A percentile compares a stretch with the other conserved stretches of the same genome.
Conservation (phyloP, 1,139 yeast genomes). For the Hansenula lynferdii region DNA sequence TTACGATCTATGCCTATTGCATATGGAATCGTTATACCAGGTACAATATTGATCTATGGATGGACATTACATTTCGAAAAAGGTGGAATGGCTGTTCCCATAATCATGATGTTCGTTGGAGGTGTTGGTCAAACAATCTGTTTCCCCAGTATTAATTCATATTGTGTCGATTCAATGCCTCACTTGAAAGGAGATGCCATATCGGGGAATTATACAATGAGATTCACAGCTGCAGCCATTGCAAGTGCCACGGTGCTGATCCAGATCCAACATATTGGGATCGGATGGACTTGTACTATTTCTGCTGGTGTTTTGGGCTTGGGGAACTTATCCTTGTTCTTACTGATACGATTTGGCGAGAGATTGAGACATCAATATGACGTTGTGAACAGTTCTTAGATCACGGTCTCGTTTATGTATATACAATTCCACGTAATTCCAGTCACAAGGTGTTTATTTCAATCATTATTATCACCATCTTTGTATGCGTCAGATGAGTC, state of each 20-base stretch:
- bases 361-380: constrained; percentile 3
- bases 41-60: constrained; percentile 41
- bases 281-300: constrained; percentile 48
- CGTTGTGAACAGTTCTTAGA: too few species aligned
- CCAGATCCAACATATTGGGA: constrained; percentile 41
- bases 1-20: constrained; percentile 35
- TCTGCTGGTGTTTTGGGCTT: constrained; percentile 17
- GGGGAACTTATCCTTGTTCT: constrained; percentile 8
- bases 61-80: constrained; percentile 43
- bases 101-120: constrained; percentile 39
- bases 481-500: too few species aligned
- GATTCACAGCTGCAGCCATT: constrained; percentile 46
- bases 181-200: constrained; percentile 48
- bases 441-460: too few species aligned
- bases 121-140: constrained; percentile 46
- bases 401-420: too few species aligned
- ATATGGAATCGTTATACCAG: constrained; percentile 37
- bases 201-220: constrained; percentile 44
- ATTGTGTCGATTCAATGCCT: constrained; percentile 54
- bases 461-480: too few species aligned
- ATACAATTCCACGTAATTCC: too few species aligned
- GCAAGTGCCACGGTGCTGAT: constrained; percentile 43
- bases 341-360: constrained; percentile 15
- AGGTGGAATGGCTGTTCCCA: constrained; percentile 53
- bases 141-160: constrained; percentile 48